These are phyloP conservation scores for Lycium ferocissimum DNA, from an alignment of 257 asterid species.

Conservation along the genomic window DNA sequence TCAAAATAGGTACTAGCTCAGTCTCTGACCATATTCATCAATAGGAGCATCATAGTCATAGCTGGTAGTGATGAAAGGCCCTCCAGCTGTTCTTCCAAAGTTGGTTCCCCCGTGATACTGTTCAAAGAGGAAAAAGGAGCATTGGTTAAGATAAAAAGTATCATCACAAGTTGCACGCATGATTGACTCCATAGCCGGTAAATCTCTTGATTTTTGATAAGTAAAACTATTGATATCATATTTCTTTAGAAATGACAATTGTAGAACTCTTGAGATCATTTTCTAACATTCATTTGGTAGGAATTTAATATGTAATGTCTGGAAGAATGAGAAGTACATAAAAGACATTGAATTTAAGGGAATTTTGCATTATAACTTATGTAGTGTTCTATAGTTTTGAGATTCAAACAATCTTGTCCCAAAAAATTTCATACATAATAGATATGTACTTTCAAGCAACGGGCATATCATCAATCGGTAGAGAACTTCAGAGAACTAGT, in stretches of 20 bases:
- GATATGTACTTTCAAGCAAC: neutral
- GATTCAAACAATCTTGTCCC: neutral
- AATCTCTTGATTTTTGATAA: neutral
- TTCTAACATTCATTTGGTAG: neutral
- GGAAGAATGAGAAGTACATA: constrained; percentile 1
- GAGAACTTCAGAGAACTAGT: constrained; percentile 6
- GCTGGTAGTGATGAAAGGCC: constrained; percentile 95
- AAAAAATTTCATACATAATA: neutral
- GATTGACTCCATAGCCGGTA: neutral
- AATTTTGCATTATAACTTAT: neutral
- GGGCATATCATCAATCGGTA: neutral
- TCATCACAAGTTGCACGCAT: neutral
- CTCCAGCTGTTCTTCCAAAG: constrained; percentile 97
- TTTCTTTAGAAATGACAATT: neutral
- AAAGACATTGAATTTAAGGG: neutral
- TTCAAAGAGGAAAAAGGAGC: constrained; percentile 13
- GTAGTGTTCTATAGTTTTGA: neutral
- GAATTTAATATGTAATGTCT: neutral
- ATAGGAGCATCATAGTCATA: constrained; percentile 98
- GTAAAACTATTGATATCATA: neutral
- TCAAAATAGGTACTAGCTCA: neutral
- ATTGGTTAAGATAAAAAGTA: neutral
- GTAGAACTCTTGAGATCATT: neutral
- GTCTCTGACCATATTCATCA: constrained; percentile 85
- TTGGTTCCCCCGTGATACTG: constrained; percentile 99